Base-by-base conservation (phyloP, 805 yeast species). In the Lachancea kluyveri region DNA sequence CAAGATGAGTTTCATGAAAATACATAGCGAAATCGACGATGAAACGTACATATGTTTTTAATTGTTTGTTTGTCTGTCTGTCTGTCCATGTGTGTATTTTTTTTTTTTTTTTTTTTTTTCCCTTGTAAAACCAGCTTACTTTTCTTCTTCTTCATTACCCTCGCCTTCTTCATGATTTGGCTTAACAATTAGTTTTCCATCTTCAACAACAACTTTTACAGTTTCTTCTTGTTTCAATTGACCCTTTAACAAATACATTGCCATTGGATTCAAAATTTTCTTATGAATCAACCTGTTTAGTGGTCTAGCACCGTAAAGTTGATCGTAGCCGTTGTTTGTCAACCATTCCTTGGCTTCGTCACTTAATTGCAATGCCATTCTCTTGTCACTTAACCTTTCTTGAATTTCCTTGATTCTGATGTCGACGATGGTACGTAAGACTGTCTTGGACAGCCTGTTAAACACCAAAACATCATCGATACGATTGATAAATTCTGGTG, bases 401-500 rank as follows among this genome's bases (percentile, higher is more conserved):
- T 77, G 83, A 18, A 92, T 78, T 56, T 92, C 98, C 14, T 63
- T 59, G 24, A 92, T 64, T 42, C 98, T 72, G 41, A 92, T 79
- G 39, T 88, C 90, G 31, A 92, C 90, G 44, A 92, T 92, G 29
- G 72, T 72, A 42, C 79, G 66, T 43, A 92, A 67, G 1, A 94
- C 84, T 2, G 59, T 53, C 52, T 79, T 83, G 3, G 95, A 81
- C 16, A 92, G 67, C 50, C 96, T 75, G 65, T 92, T 92, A 69
- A 92, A 92, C 3, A 92, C 87, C 11, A 92, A 66, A n/a, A 86
- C 76, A 42, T 92, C 97, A 52, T 92, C 97, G 46, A 92, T 72
- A 56, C 98, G 78, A 58, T 92, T 92, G 54, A 92, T 70, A 49
- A 92, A 92, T 59, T 92, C 98, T 0, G 98, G 98, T 12, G 97